These are phyloP conservation scores for Wickerhamiella shivajii DNA, from an alignment of 805 yeast species.

Conservation along the genomic window DNA sequence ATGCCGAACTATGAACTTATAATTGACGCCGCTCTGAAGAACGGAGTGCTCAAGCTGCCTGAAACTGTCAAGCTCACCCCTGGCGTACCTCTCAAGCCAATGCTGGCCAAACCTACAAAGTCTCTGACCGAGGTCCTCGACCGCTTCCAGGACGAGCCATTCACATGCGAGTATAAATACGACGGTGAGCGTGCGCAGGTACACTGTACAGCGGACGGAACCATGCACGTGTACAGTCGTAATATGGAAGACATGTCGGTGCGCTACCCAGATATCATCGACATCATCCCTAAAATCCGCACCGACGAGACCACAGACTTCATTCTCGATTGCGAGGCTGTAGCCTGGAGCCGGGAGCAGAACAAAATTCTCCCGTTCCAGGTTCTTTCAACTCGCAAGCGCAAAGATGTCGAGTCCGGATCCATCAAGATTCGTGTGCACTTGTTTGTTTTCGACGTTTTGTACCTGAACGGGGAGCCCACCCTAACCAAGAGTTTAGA, in stretches of 20 bases:
- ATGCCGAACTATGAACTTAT: slow-evolving; percentile 80
- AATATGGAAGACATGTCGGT: slow-evolving; percentile 96
- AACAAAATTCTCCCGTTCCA: slow-evolving; percentile 87
- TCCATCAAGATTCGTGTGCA: slow-evolving; percentile 87
- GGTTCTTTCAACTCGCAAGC: slow-evolving; percentile 78
- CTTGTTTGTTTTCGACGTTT: slow-evolving; percentile 77
- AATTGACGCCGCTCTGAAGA: slow-evolving; percentile 45
- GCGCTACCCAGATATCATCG: slow-evolving; percentile 79
- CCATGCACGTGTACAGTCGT: slow-evolving; percentile 70
- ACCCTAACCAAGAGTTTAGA: slow-evolving; percentile 49
- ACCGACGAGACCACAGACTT: slow-evolving; percentile 34
- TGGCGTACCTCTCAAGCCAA: slow-evolving; percentile 90
- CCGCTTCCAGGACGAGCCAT: slow-evolving; percentile 66
- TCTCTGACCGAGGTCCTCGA: slow-evolving; percentile 85
- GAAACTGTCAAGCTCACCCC: slow-evolving; percentile 67
- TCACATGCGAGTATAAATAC: slow-evolving; percentile 92
- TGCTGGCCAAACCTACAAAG: slow-evolving; percentile 97
- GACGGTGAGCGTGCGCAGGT: slow-evolving; percentile 98
- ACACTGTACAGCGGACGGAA: slow-evolving; percentile 51
- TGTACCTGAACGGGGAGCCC: slow-evolving; percentile 61
- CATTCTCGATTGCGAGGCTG: slow-evolving; percentile 92
- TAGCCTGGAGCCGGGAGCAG: slow-evolving; percentile 79
- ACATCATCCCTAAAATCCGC: slow-evolving; percentile 48
- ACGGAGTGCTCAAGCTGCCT: slow-evolving; percentile 53
- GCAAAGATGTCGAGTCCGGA: slow-evolving; percentile 78